Evolutionary conservation across 2,329 filamentous ascomycete genomes (phyloP).

Genomic region (Penicillium sumatraense): DNA sequence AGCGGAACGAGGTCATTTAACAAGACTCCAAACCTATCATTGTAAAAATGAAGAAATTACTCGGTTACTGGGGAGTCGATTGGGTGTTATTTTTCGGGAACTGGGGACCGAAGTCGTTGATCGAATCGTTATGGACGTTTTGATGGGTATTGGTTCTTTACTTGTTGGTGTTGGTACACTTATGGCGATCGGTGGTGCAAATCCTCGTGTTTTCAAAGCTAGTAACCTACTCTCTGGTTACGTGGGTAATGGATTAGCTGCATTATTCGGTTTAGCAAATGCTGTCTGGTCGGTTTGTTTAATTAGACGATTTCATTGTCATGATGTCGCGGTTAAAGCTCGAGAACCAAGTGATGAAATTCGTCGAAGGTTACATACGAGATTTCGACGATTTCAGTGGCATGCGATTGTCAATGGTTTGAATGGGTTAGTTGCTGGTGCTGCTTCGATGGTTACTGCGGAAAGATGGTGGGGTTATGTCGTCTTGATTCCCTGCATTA

Average conservation of each 20-base stretch:
- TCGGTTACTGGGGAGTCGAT: slow-evolving; percentile 39
- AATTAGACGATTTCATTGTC: slow-evolving; percentile 45
- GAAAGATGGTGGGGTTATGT: slow-evolving; percentile 60
- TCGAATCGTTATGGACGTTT: slow-evolving; percentile 55
- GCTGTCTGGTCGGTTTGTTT: slow-evolving; percentile 54
- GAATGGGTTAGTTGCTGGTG: slow-evolving; percentile 54
- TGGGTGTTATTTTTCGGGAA: slow-evolving; percentile 55
- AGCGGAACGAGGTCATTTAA: slow-evolving; percentile 45
- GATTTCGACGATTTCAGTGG: slow-evolving; percentile 49
- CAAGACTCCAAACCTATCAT: slow-evolving; percentile 19
- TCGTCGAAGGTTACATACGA: slow-evolving; percentile 37
- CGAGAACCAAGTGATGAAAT: slow-evolving; percentile 34
- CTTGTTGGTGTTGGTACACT: slow-evolving; percentile 58
- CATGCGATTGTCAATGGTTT: slow-evolving; percentile 53
- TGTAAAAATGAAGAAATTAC: slow-evolving; percentile 24
- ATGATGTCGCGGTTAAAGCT: slow-evolving; percentile 33
- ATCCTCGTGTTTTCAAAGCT: slow-evolving; percentile 47
- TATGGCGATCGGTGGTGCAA: slow-evolving; percentile 58
- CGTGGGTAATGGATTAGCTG: slow-evolving; percentile 57
- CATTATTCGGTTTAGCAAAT: slow-evolving; percentile 56
- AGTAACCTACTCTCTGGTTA: slow-evolving; percentile 62
- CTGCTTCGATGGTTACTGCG: slow-evolving; percentile 56
- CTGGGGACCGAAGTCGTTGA: slow-evolving; percentile 57
- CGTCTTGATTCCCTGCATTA: slow-evolving; percentile 56
- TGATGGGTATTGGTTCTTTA: slow-evolving; percentile 56